Conservation (phyloP, 2,329 filamentous ascomycete genomes). For the Fonsecaea pedrosoi region DNA sequence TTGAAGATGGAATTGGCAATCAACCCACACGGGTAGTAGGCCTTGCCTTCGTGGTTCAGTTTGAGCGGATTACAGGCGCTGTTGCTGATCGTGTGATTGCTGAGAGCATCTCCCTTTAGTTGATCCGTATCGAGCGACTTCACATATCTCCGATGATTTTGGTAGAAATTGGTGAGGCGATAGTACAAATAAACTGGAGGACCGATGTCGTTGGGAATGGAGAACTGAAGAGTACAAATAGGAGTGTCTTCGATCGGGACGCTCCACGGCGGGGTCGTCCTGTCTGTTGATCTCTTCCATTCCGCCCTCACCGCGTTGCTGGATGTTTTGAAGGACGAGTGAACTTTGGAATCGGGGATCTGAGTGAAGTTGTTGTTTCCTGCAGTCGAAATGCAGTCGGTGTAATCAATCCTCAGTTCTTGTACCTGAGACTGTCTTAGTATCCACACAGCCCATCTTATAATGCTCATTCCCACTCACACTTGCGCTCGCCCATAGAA, state of each 20-base stretch:
- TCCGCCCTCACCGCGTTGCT: slow-evolving; percentile 47
- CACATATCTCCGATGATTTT: slow-evolving; percentile 96
- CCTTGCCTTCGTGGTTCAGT: slow-evolving; percentile 60
- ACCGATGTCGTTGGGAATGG: slow-evolving; percentile 77
- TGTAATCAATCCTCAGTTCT: slow-evolving; percentile 91
- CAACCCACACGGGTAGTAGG: slow-evolving; percentile 92
- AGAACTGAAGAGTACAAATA: slow-evolving; percentile 77
- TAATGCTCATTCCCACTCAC: slow-evolving; percentile 55
- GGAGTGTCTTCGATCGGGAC: slow-evolving; percentile 48
- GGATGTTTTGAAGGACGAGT: slow-evolving; percentile 73
- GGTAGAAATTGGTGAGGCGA: slow-evolving; percentile 95
- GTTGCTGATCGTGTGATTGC: slow-evolving; percentile 64
- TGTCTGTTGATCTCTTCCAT: slow-evolving; percentile 40
- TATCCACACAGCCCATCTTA: neutral
- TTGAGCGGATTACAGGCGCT: slow-evolving; percentile 79
- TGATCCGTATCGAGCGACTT: slow-evolving; percentile 85
- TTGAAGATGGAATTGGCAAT: slow-evolving; percentile 99
- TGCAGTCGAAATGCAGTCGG: slow-evolving; percentile 70
- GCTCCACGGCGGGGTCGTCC: slow-evolving; percentile 39
- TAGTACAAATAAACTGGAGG: slow-evolving; percentile 94
- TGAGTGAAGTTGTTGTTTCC: slow-evolving; percentile 50
- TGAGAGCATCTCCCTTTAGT: slow-evolving; percentile 73
- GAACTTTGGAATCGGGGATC: slow-evolving; percentile 66
- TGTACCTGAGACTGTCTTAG: slow-evolving; percentile 68
- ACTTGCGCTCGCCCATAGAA: slow-evolving; percentile 83